Base-by-base conservation (phyloP, 805 yeast species). In the Maudiozyma turicensis region DNA sequence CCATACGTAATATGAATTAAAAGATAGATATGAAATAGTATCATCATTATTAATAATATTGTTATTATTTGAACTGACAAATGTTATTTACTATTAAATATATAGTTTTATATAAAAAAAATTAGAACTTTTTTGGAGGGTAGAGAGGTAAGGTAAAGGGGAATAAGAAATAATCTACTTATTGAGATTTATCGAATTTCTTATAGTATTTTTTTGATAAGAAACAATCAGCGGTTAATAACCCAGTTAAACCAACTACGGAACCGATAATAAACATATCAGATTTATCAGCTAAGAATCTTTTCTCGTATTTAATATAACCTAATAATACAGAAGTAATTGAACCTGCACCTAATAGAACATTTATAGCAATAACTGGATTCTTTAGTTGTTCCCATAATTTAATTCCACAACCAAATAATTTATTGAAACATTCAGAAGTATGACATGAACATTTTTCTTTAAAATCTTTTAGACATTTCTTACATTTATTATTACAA, bases 291-390 rank as follows among this genome's bases (percentile, higher is more conserved):
- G 64, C 59, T 48, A 71, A 59, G 58, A 58, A 80, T 68, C 69
- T 76, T 67, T 55, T 70, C 62, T 68, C 81, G 73, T 65, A 77
- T 77, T 57, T 72, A 58, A 67, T 60, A 49, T 75, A 76, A 28
- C 75, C 78, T 47, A 68, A 66, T 54, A 77, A 69, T 29, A 78
- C 72, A 3, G 77, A 78, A 29, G 74, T 67, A 34, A 73, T 59
- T 13, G 76, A 76, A 40, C 76, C 72, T 7, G 73, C 59, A 32
- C 78, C 73, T 41, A 78, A 69, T 14, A 77, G 68, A 3, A 74
- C 64, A 63, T 81, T 84, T 33, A 77, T 63, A 15, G 76, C 66
- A 43, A 81, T 83, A 4, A 76, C 83, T 0, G 86, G 86, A 68
- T 81, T 80, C 58, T 78, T 72, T 54, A 81, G 69, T 9, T 49